Evolutionary conservation across 306 rosid species (phyloP).

Genomic region (Comarum palustre): DNA sequence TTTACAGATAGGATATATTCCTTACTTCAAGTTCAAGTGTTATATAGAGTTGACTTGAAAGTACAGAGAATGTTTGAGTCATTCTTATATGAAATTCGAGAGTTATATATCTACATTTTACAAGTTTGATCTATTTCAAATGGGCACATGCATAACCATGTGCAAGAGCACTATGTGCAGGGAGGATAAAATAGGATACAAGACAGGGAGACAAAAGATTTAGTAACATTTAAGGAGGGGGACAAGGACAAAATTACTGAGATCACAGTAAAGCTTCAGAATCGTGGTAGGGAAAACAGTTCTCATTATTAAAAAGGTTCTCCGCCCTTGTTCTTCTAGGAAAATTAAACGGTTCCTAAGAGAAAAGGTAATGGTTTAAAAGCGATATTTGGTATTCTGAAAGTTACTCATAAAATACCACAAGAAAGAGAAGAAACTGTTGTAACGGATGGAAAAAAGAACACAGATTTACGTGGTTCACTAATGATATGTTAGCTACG

Average conservation of each 20-base stretch:
- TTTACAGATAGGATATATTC: constrained; percentile 1
- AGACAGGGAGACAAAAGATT: constrained; percentile 6
- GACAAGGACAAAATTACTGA: constrained; percentile 1
- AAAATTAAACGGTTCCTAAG: background rate
- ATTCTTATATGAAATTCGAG: background rate
- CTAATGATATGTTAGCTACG: too few relatives aligned
- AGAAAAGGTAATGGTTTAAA: background rate
- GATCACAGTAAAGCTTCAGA: constrained; percentile 12
- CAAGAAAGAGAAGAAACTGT: background rate
- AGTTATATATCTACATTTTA: background rate
- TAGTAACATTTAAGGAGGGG: constrained; percentile 15
- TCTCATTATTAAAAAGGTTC: background rate
- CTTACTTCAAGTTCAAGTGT: background rate
- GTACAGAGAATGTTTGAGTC: background rate
- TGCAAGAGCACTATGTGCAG: background rate
- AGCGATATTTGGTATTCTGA: background rate
- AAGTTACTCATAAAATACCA: background rate
- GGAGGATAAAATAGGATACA: background rate
- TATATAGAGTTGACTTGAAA: background rate
- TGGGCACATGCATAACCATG: constrained; percentile 12
- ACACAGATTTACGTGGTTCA: too few relatives aligned
- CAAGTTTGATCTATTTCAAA: background rate
- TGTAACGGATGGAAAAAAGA: too few relatives aligned
- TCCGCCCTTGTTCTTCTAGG: background rate
- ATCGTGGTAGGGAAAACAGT: background rate